Base-by-base conservation (phyloP, 306 rosid genomes). In the Luffa aegyptiaca region DNA sequence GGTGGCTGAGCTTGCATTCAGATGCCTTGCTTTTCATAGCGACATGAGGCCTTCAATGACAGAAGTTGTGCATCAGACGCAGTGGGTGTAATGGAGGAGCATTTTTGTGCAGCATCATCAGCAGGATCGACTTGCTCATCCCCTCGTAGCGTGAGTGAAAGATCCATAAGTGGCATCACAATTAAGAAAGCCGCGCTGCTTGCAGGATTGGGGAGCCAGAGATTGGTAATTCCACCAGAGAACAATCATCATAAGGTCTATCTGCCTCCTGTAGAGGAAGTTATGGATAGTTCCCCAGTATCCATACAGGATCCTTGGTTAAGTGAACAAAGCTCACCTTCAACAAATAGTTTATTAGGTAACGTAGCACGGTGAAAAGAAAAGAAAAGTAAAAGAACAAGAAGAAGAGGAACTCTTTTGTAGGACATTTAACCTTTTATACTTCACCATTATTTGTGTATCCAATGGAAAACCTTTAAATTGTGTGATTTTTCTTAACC, bases 11-110 rank as follows among this genome's bases (percentile, higher is more conserved):
- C 97, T 96, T 81, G 99, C 99, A 75, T 96, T 96, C 83, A 87
- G 99, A 80, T 96, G 99, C 88, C 93, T 96, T 42, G 98, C 99
- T 55, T 96, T 93, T 83, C 98, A 91, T 55, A 89, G 98, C 58
- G 98, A 96, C 85, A 86, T 81, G 87, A 93, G 99, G 86, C 98
- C 99, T 56, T 84, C 96, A 9, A 96, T 96, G 99, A 87, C 79
- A 76, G 99, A 96, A 85, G 99, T 90, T 69, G 98, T 84, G 77
- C 76, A 84, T 96, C 53, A 84, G 89, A 82, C 87, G 79, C 81
- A 89, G 98, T 46, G 98, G 94, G 72, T 91, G 98, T 93, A 41
- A 86, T 87, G 89, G 97, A 91, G 71, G 99, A 93, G 79, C 86
- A 88, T 73, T 49, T 84, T 49, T 88, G 89, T 80, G 51, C 78